Percentiles rank a stretch among this genome's conserved stretches.
Conservation (phyloP, 2,329 filamentous ascomycete genomes). For the Ophiostoma pallidulum region DNA sequence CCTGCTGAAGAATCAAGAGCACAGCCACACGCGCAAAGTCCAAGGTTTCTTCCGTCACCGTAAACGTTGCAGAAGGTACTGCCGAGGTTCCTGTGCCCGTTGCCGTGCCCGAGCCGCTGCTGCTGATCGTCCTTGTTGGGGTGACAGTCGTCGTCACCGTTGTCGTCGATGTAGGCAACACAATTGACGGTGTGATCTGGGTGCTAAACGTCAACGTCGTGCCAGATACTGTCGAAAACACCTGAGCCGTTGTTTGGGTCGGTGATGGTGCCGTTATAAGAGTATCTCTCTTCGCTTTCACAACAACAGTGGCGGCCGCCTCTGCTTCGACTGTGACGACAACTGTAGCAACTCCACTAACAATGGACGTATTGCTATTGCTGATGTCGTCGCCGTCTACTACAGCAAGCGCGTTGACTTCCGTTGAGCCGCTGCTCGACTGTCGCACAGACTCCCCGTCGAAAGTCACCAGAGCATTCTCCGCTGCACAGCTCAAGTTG, state of each 20-base stretch:
- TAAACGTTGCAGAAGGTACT: constrained; percentile 31
- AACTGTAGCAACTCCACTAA: constrained; percentile 12
- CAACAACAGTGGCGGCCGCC: not conserved
- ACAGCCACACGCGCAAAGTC: constrained; percentile 57
- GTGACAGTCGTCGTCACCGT: constrained; percentile 20
- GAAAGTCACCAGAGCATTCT: constrained; percentile 85
- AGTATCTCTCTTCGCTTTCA: constrained; percentile 12
- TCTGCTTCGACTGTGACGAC: constrained; percentile 13
- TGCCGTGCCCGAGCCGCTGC: constrained; percentile 11
- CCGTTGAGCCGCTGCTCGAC: constrained; percentile 21
- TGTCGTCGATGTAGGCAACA: constrained; percentile 20
- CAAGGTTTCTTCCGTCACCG: constrained; percentile 44
- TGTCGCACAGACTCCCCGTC: constrained; percentile 42
- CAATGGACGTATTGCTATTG: not conserved
- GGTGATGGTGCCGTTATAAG: constrained; percentile 19
- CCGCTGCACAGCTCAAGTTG: constrained; percentile 69
- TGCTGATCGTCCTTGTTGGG: not conserved
- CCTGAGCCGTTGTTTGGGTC: not conserved
- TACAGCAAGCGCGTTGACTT: constrained; percentile 18
- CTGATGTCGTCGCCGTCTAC: not conserved
- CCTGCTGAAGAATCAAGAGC: constrained; percentile 51
- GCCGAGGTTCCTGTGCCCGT: constrained; percentile 18
- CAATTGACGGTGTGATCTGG: constrained; percentile 18
- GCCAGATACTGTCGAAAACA: constrained; percentile 24
- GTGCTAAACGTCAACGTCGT: constrained; percentile 22